Evolutionary conservation across 106 monocot species (phyloP), one percentile per base, ranked within the genome.

Genomic region (Dactylorhiza incarnata): DNA sequence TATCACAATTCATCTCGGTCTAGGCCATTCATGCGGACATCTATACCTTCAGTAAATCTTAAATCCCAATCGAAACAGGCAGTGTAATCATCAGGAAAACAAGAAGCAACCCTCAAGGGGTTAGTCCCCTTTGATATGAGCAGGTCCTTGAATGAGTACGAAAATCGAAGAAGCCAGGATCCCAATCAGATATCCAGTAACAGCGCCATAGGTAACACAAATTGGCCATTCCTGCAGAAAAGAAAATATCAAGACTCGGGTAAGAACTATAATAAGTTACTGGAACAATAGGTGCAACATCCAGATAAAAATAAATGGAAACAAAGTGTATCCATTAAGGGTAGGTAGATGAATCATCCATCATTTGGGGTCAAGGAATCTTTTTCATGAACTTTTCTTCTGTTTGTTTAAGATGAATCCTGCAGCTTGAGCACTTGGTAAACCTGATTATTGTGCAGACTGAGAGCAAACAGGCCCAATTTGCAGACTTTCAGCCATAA

Each of bases 201-300:
- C 49, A 53, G 91, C 81, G 49, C 91, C 91, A 72, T 91, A 94
- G 25, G 89, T 89, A 12, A 91, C 91, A 81, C 87, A 91, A 61
- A 91, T 85, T 16, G 94, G 94, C 94, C 94, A 94, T 69, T 94
- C 94, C 94, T 94, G 75, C 62, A 87, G 47, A 68, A 23, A 72
- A 66, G 19, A 0, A 37, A 37, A 37, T 37, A 66, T 37, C 13
- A 12, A 4, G 2, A 37, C 66, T 13, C 58, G 9, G 16, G 10
- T 66, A 37, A 20, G 66, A 66, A 66, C 24, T 69, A 17, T 67
- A 67, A 12, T 43, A 44, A 69, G 45, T 19, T 19, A 45, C 6
- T 43, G 45, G 5, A 13, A 9, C 29, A 15, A 46, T 46, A 29
- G 37, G 29, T 65, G 19, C 4, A 29, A 65, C 13, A 20, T 61